Percentiles rank a stretch among this genome's conserved stretches.
Evolutionary conservation across 2,329 filamentous ascomycete genomes (phyloP).

Genomic region (Alternaria hordeiaustralica): DNA sequence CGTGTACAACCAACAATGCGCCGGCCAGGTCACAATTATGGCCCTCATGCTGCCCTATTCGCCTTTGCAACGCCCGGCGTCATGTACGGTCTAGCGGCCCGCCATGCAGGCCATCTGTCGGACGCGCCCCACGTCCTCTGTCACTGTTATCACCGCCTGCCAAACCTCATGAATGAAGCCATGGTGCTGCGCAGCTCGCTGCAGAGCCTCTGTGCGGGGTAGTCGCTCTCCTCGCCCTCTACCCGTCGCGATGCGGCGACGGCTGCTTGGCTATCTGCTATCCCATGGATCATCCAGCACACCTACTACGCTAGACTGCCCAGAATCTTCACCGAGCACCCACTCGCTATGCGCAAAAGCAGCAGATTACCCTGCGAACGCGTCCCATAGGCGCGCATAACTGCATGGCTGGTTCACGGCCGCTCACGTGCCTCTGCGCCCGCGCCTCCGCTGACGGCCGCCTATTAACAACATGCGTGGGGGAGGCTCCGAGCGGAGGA

Average conservation of each 20-base stretch:
- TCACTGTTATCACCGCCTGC: neutral
- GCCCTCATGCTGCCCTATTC: slow-evolving; percentile 2
- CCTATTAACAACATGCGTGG: slow-evolving; percentile 15
- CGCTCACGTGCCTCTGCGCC: slow-evolving; percentile 12
- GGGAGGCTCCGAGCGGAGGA: slow-evolving; percentile 2
- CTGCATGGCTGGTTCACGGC: neutral
- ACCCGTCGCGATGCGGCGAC: neutral
- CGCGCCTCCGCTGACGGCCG: slow-evolving; percentile 9
- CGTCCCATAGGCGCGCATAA: slow-evolving; percentile 19
- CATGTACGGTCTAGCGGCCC: slow-evolving; percentile 5
- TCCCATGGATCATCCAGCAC: neutral
- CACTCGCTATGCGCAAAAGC: slow-evolving; percentile 16
- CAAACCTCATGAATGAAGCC: neutral
- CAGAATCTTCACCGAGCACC: slow-evolving; percentile 9
- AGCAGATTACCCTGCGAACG: slow-evolving; percentile 18
- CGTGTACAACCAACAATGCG: slow-evolving; percentile 10
- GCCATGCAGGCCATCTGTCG: slow-evolving; percentile 4
- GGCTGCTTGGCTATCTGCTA: neutral
- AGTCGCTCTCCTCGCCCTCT: neutral
- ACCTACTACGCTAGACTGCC: slow-evolving; percentile 4
- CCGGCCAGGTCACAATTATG: slow-evolving; percentile 4
- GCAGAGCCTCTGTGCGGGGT: neutral
- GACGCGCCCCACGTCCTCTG: neutral
- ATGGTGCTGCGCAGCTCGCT: neutral
- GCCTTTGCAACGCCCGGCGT: slow-evolving; percentile 1